Base-by-base conservation (phyloP, 1,284 basidiomycete genomes). In the Peniophora sp. region DNA sequence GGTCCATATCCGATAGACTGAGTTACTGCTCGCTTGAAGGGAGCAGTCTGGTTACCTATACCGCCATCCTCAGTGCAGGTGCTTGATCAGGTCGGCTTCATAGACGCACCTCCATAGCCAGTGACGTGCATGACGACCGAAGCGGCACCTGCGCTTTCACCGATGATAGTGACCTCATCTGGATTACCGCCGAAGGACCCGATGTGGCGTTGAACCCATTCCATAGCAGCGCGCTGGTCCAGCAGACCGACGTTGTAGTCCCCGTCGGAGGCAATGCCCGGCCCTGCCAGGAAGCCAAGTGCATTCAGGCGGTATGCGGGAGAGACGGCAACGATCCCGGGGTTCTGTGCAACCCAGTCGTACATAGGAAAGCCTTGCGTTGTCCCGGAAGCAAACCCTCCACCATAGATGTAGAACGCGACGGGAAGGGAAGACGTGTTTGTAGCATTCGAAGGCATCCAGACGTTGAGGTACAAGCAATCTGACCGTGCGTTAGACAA, bases 391-490 rank as follows among this genome's bases (percentile, higher is more conserved):
- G 64, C 68, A 51, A 73, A 70, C 14, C 72, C 72, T 14, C 73
- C 73, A 24, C 73, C 72, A 58, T 74, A 72, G 22, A 75, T 74
- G 55, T 75, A 75, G 2, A 75, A 64, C 1, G 68, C 62, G 1
- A 76, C 74, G 17, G 74, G 73, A 20, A 76, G 59, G 39, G 74
- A 72, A 46, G 71, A 72, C 1, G 69, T 65, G 41, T 57, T 56
- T 43, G 69, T 72, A 1, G 71, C 69, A 6, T 68, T 67, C 9
- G 64, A 62, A 3, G 79, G 78, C n/a, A 73, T 64, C 56, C 77
- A 80, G 10, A 81, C 68, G 58, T 80, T 78, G 24, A 81, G 59
- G 34, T 74, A 75, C 24, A 81, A 64, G 55, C 76, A 81, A 55
- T 79, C 76, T 65, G 49, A 5, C 18, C 27, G 12, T 32, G 5